Conservation (phyloP, 2,329 filamentous ascomycete genomes). For the Cordyceps militaris region DNA sequence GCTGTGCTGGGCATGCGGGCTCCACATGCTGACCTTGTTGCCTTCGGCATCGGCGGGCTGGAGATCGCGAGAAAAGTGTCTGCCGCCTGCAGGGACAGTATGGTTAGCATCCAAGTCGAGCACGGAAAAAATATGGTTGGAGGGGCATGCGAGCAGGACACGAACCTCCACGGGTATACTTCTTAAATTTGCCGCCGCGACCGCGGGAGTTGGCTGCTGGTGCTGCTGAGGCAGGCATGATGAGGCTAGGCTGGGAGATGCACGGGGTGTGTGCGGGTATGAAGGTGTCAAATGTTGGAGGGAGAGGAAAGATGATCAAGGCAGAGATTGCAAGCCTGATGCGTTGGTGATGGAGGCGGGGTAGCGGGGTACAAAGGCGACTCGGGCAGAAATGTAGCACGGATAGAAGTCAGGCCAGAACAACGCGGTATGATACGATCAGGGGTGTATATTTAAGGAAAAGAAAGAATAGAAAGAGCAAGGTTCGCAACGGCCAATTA, state of each 20-base stretch:
- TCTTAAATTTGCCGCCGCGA: conserved; percentile 89
- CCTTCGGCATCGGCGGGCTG: conserved; percentile 84
- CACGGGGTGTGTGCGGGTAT: conserved; percentile 10
- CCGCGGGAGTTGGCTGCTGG: conserved; percentile 55
- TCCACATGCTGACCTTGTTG: conserved; percentile 85
- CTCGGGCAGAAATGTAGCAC: conserved; percentile 8
- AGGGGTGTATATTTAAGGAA: neutral
- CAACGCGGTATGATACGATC: neutral
- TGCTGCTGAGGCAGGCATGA: conserved; percentile 39
- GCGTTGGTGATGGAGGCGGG: conserved; percentile 12
- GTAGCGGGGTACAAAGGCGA: conserved; percentile 11
- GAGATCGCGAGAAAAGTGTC: conserved; percentile 89
- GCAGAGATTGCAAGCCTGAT: conserved; percentile 8
- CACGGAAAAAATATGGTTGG: neutral
- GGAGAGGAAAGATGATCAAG: neutral
- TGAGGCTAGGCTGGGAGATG: conserved; percentile 6
- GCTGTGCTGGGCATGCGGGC: conserved; percentile 44
- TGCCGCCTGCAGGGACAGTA: conserved; percentile 59
- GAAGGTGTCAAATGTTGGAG: neutral
- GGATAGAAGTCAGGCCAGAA: neutral
- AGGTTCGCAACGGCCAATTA: too few relatives aligned
- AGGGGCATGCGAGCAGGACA: conserved; percentile 4
- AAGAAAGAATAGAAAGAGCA: too few relatives aligned
- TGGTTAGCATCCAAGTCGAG: conserved; percentile 17
- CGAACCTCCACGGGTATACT: conserved; percentile 81